phyloP scores from a whole-genome alignment of 345 rosid genomes.

The Mallotus nudiflorus region DNA sequence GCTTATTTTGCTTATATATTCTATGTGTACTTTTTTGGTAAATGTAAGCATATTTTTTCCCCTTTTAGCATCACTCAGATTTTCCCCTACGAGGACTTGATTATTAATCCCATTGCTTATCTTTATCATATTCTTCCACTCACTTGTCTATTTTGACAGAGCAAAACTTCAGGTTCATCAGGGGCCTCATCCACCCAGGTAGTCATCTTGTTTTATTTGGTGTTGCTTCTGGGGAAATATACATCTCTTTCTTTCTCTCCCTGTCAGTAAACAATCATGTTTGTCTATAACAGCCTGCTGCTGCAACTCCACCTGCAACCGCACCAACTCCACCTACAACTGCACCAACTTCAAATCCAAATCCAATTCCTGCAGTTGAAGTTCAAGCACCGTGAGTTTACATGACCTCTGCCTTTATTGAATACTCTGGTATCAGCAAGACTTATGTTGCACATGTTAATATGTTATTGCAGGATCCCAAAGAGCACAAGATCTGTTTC shows the following conservation, averaged over 20 bases:
- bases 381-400: conserved; percentile 57
- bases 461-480: conserved; percentile 30
- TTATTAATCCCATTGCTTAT: background rate
- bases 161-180: conserved; percentile 57
- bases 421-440: conserved; percentile 4
- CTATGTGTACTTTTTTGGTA: background rate
- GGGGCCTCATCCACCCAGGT: conserved; percentile 68
- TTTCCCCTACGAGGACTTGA: background rate
- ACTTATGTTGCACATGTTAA: conserved; percentile 10
- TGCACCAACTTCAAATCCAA: conserved; percentile 38
- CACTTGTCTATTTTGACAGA: conserved; percentile 41
- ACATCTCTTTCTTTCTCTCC: background rate
- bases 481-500: conserved; percentile 35
- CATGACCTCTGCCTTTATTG: background rate
- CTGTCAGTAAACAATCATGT: conserved; percentile 1
- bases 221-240: background rate
- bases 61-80: background rate
- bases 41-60: background rate
- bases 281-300: conserved; percentile 49
- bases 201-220: conserved; percentile 11
- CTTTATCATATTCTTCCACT: background rate
- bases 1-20: background rate
- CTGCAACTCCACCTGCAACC: conserved; percentile 45
- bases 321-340: conserved; percentile 45
- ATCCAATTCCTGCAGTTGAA: conserved; percentile 35